These are phyloP conservation scores for Diplocarpon rosae DNA, from an alignment of 2,329 filamentous ascomycete genomes.

Conservation along the genomic window DNA sequence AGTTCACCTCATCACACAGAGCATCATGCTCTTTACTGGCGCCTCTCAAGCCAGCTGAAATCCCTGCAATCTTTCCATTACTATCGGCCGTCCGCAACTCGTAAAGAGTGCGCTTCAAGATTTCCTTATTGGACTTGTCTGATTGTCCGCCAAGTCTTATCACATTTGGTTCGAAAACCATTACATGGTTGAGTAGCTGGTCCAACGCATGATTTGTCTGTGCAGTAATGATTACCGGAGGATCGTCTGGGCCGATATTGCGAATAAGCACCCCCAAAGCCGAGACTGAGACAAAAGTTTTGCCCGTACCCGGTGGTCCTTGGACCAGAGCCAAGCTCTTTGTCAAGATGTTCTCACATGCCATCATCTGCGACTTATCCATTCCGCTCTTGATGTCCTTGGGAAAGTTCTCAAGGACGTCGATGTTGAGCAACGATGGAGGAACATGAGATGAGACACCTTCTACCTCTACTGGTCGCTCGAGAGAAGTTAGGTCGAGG, in stretches of 20 bases:
- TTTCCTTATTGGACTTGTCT: slow-evolving; percentile 38
- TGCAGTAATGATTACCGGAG: slow-evolving; percentile 68
- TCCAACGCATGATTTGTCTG: slow-evolving; percentile 90
- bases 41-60: slow-evolving; percentile 5
- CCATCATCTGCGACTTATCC: slow-evolving; percentile 60
- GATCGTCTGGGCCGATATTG: slow-evolving; percentile 43
- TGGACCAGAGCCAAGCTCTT: slow-evolving; percentile 67
- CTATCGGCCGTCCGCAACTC: slow-evolving; percentile 38
- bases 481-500: slow-evolving; percentile 38
- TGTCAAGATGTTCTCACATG: slow-evolving; percentile 59
- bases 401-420: slow-evolving; percentile 47
- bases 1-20: neutral
- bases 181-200: slow-evolving; percentile 49
- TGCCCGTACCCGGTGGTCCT: slow-evolving; percentile 66
- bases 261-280: slow-evolving; percentile 55
- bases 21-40: neutral
- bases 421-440: slow-evolving; percentile 32
- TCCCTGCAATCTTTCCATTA: slow-evolving; percentile 15
- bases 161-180: slow-evolving; percentile 47
- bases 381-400: slow-evolving; percentile 36
- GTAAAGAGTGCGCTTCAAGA: slow-evolving; percentile 56
- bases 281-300: slow-evolving; percentile 71
- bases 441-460: neutral
- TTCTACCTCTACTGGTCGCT: neutral
- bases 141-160: slow-evolving; percentile 39